Conservation (phyloP, 257 asterid genomes). For the Hygrophila difformis region DNA sequence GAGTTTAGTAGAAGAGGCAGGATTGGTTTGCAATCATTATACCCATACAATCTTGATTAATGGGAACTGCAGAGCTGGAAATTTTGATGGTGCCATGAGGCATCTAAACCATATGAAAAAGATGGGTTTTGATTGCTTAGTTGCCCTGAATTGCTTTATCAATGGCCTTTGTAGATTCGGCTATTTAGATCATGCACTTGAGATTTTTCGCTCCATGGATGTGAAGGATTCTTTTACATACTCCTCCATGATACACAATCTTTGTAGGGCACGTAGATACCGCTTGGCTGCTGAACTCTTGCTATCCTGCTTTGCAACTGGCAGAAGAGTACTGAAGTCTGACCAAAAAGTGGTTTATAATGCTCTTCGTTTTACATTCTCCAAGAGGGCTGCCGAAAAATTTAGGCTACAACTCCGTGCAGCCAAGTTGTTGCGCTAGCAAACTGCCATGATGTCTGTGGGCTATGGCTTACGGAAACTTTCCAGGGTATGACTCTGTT, state of each 20-base stretch:
- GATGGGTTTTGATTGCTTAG: constrained; percentile 50
- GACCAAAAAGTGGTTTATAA: constrained; percentile 44
- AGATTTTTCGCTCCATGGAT: constrained; percentile 44
- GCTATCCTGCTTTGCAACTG: constrained; percentile 48
- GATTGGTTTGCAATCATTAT: no score
- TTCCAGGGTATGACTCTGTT: no score
- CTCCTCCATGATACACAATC: constrained; percentile 65
- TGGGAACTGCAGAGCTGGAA: no score
- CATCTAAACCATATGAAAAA: constrained; percentile 44
- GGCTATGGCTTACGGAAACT: no score
- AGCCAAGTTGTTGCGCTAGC: constrained; percentile 42
- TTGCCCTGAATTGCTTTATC: constrained; percentile 63
- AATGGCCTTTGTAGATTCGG: constrained; percentile 62
- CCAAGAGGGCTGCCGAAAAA: constrained; percentile 25
- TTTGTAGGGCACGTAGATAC: constrained; percentile 59
- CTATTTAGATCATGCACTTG: constrained; percentile 55
- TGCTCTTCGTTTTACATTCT: constrained; percentile 44
- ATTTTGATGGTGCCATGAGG: constrained; percentile 41
- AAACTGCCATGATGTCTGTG: no score
- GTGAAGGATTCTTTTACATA: constrained; percentile 68
- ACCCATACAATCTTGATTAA: no score
- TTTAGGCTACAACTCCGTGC: constrained; percentile 34
- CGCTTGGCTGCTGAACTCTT: constrained; percentile 56
- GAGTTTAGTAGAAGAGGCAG: no score
- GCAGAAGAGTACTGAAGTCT: constrained; percentile 40